Evolutionary conservation across 2,329 filamentous ascomycete species (phyloP).

Genomic region (Teratosphaeria zuluensis): DNA sequence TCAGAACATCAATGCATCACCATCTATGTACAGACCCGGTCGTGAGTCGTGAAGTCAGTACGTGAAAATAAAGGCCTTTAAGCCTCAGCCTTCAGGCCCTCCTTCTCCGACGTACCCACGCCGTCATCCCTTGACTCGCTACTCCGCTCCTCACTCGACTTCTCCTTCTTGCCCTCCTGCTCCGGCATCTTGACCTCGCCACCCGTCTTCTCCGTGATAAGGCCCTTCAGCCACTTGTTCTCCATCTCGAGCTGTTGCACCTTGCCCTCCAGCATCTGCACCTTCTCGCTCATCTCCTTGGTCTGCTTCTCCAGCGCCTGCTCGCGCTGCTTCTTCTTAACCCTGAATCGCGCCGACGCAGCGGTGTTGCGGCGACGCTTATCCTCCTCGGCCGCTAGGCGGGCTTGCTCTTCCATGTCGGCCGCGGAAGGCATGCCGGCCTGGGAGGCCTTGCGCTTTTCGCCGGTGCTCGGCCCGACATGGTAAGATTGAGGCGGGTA

Average conservation of each 20-base stretch:
- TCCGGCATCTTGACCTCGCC: conserved; percentile 11
- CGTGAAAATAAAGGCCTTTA: neutral
- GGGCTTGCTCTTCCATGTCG: conserved; percentile 36
- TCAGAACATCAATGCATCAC: neutral
- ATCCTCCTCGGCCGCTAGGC: conserved; percentile 42
- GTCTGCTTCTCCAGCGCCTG: conserved; percentile 42
- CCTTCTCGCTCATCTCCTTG: conserved; percentile 42
- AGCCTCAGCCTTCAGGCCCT: conserved; percentile 1
- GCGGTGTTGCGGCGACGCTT: conserved; percentile 46
- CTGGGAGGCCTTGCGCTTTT: conserved; percentile 39
- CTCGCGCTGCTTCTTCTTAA: conserved; percentile 48
- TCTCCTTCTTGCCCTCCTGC: conserved; percentile 12
- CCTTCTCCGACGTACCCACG: conserved; percentile 16
- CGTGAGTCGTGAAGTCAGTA: neutral
- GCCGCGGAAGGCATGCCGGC: conserved; percentile 22
- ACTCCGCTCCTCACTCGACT: conserved; percentile 18
- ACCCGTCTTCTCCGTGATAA: conserved; percentile 42
- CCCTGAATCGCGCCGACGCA: conserved; percentile 43
- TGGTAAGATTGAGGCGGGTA: conserved; percentile 17
- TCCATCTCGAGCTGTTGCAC: conserved; percentile 43
- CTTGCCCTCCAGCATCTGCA: conserved; percentile 34
- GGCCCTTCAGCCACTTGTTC: conserved; percentile 43
- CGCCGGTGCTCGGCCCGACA: conserved; percentile 20
- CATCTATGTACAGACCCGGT: neutral
- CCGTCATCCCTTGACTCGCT: conserved; percentile 21